phyloP scores from a whole-genome alignment of 2,329 filamentous ascomycete species.

The Scortechinia acanthostroma region DNA sequence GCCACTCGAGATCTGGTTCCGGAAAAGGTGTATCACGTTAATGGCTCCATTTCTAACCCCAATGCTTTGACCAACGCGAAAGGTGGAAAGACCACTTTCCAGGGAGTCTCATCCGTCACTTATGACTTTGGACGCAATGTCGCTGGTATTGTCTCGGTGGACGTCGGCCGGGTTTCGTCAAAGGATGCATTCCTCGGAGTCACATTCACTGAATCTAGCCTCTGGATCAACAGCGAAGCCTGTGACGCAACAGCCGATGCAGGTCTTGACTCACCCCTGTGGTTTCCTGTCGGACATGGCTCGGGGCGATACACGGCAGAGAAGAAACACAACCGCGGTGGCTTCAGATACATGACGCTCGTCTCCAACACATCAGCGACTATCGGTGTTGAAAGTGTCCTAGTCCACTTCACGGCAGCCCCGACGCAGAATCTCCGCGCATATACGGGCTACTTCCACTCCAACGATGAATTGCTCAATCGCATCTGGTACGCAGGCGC shows the following conservation, averaged over 20 bases:
- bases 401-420: slow-evolving; percentile 30
- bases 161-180: slow-evolving; percentile 12
- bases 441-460: slow-evolving; percentile 15
- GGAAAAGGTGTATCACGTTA: slow-evolving; percentile 7
- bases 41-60: slow-evolving; percentile 9
- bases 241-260: slow-evolving; percentile 35
- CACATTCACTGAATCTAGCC: slow-evolving; percentile 24
- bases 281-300: slow-evolving; percentile 26
- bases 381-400: slow-evolving; percentile 21
- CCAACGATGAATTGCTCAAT: slow-evolving; percentile 20
- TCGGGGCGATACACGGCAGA: slow-evolving; percentile 29
- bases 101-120: slow-evolving; percentile 21
- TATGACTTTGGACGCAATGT: slow-evolving; percentile 28
- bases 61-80: slow-evolving; percentile 5
- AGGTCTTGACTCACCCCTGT: slow-evolving; percentile 36
- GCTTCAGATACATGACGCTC: slow-evolving; percentile 34
- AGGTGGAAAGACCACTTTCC: slow-evolving; percentile 6
- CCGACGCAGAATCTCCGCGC: slow-evolving; percentile 17
- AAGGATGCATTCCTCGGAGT: slow-evolving; percentile 22
- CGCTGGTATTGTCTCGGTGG: slow-evolving; percentile 23
- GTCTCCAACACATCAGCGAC: slow-evolving; percentile 30
- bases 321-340: slow-evolving; percentile 29
- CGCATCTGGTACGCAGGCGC: slow-evolving; percentile 25
- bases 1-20: slow-evolving; percentile 8
- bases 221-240: slow-evolving; percentile 36